These are phyloP conservation scores for Drosera capensis DNA, from an alignment of 148 eudicot genomes.

Conservation along the genomic window DNA sequence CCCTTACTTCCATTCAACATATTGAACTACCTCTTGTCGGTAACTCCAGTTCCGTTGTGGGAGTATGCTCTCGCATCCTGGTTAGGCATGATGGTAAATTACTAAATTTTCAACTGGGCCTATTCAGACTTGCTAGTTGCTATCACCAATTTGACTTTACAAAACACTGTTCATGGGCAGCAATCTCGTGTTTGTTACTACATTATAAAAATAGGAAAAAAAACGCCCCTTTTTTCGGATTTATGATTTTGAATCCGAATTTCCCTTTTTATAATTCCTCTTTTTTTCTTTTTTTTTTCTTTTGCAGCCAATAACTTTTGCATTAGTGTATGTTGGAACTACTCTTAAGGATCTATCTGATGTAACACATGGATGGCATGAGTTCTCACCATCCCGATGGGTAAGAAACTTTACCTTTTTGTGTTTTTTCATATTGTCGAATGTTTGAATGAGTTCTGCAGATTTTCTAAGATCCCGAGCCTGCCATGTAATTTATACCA, in stretches of 20 bases:
- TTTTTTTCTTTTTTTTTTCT: constrained; percentile 2
- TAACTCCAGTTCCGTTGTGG: constrained; percentile 65
- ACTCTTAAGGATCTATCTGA: constrained; percentile 85
- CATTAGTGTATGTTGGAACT: constrained; percentile 83
- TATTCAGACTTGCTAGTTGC: too few relatives aligned
- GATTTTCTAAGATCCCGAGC: not conserved
- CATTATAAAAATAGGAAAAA: too few relatives aligned
- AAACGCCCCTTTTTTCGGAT: too few relatives aligned
- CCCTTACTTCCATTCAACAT: constrained; percentile 92
- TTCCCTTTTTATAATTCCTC: too few relatives aligned
- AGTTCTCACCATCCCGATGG: constrained; percentile 65
- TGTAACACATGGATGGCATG: constrained; percentile 83
- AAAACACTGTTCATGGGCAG: too few relatives aligned
- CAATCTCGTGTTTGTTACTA: too few relatives aligned
- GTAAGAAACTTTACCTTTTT: constrained; percentile 24
- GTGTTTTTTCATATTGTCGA: not conserved
- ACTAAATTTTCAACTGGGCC: too few relatives aligned
- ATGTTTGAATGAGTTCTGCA: not conserved
- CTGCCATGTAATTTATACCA: not conserved
- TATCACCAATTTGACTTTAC: too few relatives aligned
- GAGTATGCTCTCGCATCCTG: constrained; percentile 80
- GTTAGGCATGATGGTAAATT: constrained; percentile 94
- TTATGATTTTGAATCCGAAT: not conserved
- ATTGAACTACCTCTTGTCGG: constrained; percentile 90
- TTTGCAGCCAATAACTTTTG: constrained; percentile 79